Evolutionary conservation across 805 yeast species (phyloP).

Genomic region (Cyberlindnera saturnus): DNA sequence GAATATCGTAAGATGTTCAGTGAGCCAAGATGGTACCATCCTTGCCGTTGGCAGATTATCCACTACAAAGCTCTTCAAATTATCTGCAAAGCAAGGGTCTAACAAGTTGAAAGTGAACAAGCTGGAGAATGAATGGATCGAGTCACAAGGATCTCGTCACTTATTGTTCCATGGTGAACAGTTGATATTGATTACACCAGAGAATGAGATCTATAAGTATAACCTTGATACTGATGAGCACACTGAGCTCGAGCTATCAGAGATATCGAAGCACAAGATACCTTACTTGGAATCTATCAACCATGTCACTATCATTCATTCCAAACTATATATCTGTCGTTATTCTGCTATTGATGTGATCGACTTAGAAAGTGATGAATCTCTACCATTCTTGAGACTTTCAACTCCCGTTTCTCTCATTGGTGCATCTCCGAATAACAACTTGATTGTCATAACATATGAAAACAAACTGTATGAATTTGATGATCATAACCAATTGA

Average conservation of each 20-base stretch:
- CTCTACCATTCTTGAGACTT: constrained; percentile 48
- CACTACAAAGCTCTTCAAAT: constrained; percentile 60
- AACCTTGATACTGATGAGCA: constrained; percentile 13
- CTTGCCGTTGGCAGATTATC: constrained; percentile 69
- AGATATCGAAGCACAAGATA: constrained; percentile 29
- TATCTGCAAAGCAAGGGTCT: constrained; percentile 35
- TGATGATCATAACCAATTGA: constrained; percentile 35
- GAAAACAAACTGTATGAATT: constrained; percentile 77
- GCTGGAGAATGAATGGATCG: constrained; percentile 33
- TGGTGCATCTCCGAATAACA: constrained; percentile 39
- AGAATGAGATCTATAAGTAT: constrained; percentile 51
- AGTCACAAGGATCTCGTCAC: constrained; percentile 49
- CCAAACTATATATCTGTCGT: constrained; percentile 51
- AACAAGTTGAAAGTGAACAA: constrained; percentile 44
- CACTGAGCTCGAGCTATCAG: constrained; percentile 34
- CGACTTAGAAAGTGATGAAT: constrained; percentile 26
- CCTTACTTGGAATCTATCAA: constrained; percentile 48
- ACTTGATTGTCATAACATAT: constrained; percentile 57
- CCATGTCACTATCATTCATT: constrained; percentile 39
- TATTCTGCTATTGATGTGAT: constrained; percentile 50
- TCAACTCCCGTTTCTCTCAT: constrained; percentile 56
- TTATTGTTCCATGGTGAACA: constrained; percentile 42
- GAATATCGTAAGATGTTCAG: constrained; percentile 60
- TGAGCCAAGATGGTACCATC: constrained; percentile 59
- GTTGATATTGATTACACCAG: constrained; percentile 48